A percentile compares a stretch with the other conserved stretches of the same genome.
These are phyloP conservation scores for Anethum foeniculum DNA, from an alignment of 140 eudicot genomes.

Conservation along the genomic window DNA sequence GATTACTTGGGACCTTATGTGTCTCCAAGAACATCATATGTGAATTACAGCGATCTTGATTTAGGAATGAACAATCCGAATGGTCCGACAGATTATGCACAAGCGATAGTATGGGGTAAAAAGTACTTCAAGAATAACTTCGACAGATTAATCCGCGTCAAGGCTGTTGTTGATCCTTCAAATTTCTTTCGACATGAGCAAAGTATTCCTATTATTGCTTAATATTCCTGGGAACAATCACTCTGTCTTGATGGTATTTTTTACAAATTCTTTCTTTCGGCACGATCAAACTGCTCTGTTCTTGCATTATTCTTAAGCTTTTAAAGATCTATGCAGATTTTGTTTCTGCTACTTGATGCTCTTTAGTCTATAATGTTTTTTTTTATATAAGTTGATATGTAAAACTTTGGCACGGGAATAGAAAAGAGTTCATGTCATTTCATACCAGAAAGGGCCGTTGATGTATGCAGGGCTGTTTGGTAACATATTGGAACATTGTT, in stretches of 20 bases:
- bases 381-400: too few species aligned
- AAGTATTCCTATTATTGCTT: not conserved
- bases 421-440: too few species aligned
- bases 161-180: not conserved
- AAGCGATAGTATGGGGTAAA: not conserved
- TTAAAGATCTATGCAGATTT: not conserved
- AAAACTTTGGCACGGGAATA: too few species aligned
- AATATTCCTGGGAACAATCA: not conserved
- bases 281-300: not conserved
- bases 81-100: not conserved
- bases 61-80: not conserved
- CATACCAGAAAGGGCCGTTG: too few species aligned
- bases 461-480: too few species aligned
- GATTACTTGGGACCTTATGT: not conserved
- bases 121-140: not conserved
- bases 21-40: not conserved
- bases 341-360: not conserved
- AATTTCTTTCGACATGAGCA: not conserved
- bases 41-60: not conserved
- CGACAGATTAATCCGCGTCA: not conserved
- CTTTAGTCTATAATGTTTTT: not conserved
- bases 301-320: not conserved
- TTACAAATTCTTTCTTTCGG: not conserved
- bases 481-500: too few species aligned
- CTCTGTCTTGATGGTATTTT: not conserved